These are phyloP conservation scores for Zymoseptoria ardabiliae DNA, from an alignment of 2,329 filamentous ascomycete genomes.

Conservation along the genomic window DNA sequence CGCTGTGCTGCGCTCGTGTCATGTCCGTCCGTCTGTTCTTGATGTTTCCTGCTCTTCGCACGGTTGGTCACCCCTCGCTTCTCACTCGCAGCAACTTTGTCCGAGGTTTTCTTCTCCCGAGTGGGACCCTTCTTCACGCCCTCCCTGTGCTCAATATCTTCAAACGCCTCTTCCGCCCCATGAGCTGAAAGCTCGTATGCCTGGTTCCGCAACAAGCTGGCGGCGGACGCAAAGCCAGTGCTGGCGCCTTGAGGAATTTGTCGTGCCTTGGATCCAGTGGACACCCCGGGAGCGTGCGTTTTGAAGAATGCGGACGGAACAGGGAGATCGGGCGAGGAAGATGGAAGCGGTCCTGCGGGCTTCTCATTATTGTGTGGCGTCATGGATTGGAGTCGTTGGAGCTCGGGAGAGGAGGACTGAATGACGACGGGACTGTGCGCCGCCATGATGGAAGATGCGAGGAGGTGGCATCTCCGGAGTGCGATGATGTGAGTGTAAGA, in stretches of 20 bases:
- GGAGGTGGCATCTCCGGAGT: constrained; percentile 8
- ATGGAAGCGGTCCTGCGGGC: neutral
- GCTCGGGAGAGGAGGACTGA: constrained; percentile 16
- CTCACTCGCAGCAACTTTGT: neutral
- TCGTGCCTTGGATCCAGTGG: constrained; percentile 10
- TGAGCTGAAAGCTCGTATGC: neutral
- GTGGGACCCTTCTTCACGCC: neutral
- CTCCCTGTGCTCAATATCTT: neutral
- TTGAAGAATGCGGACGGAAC: constrained; percentile 13
- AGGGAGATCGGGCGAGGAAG: constrained; percentile 16
- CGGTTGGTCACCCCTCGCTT: neutral
- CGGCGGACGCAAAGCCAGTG: constrained; percentile 12
- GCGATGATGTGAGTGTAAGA: neutral
- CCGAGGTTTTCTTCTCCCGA: neutral
- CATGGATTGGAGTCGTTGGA: constrained; percentile 12
- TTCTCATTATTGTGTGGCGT: constrained; percentile 11
- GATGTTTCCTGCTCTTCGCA: neutral
- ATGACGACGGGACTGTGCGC: constrained; percentile 18
- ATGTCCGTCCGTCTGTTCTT: neutral
- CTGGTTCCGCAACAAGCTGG: constrained; percentile 2
- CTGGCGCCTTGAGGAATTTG: constrained; percentile 6
- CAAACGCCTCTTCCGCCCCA: neutral
- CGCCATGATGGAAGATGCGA: constrained; percentile 12
- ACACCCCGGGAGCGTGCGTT: neutral
- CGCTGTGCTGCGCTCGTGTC: neutral